phyloP scores from a whole-genome alignment of 306 rosid species.

The Ziziphus jujuba region DNA sequence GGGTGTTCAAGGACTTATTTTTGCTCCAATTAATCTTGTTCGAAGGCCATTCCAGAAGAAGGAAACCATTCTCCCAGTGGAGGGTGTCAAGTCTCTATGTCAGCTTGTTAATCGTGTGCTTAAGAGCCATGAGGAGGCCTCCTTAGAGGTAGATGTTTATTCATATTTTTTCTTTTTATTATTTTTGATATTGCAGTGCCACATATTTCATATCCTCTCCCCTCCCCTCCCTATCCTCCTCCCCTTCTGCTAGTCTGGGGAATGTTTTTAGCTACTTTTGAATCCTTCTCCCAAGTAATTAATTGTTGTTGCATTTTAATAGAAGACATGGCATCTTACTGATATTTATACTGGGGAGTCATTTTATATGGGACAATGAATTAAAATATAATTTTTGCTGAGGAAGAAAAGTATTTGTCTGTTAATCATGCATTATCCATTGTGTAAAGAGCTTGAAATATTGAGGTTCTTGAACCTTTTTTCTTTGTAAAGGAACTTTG shows the following conservation, averaged over 20 bases:
- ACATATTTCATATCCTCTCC: background rate
- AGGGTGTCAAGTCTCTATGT: constrained; percentile 77
- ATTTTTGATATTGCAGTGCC: background rate
- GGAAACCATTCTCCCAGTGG: constrained; percentile 77
- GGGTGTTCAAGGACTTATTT: constrained; percentile 59
- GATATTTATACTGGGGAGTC: no score
- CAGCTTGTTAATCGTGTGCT: constrained; percentile 59
- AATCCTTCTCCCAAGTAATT: no score
- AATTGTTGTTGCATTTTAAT: no score
- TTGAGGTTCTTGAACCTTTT: background rate
- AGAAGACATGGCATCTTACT: no score
- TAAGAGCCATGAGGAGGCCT: constrained; percentile 71
- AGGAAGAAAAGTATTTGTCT: no score
- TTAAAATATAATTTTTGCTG: no score
- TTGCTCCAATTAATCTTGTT: constrained; percentile 71
- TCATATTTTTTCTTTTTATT: background rate
- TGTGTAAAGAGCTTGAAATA: no score
- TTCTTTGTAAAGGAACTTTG: constrained; percentile 58
- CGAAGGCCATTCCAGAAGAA: constrained; percentile 71
- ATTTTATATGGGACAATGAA: no score
- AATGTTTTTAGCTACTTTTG: no score
- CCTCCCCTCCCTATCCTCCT: no score
- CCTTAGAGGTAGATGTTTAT: constrained; percentile 65
- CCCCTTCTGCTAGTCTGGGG: no score
- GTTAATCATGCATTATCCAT: no score